phyloP scores from a whole-genome alignment of 306 rosid genomes.

The Dryas drummondii region DNA sequence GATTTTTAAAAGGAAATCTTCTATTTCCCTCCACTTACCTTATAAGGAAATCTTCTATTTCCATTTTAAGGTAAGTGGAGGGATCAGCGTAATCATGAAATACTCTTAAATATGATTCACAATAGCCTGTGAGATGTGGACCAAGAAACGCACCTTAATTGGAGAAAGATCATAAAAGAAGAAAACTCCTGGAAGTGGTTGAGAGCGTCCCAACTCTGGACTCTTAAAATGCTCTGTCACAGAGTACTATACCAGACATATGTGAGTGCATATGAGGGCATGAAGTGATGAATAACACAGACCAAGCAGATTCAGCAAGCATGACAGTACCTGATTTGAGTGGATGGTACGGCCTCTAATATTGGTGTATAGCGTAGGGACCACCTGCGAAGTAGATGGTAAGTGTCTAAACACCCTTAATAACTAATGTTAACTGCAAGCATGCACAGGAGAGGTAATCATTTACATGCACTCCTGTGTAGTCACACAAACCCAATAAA shows the following conservation, averaged over 20 bases:
- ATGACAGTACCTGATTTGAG: conserved; percentile 79
- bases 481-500: no score
- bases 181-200: conserved; percentile 69
- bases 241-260: conserved; percentile 67
- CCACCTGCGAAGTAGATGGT: conserved; percentile 57
- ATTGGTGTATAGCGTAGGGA: conserved; percentile 72
- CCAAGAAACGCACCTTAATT: conserved; percentile 56
- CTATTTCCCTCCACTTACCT: no score
- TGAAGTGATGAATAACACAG: conserved; percentile 15
- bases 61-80: neutral
- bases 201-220: conserved; percentile 46
- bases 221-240: conserved; percentile 89
- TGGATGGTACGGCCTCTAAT: conserved; percentile 58
- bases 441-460: no score
- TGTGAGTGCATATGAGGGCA: conserved; percentile 23
- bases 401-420: conserved; percentile 11
- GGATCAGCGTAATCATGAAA: neutral
- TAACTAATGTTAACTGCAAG: neutral
- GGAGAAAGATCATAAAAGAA: conserved; percentile 85
- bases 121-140: neutral
- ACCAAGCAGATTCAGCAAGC: conserved; percentile 17
- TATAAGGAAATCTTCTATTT: neutral
- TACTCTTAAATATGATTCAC: neutral
- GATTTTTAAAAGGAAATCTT: no score
- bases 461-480: no score